Percentiles rank a stretch among this genome's conserved stretches.
Evolutionary conservation across 768 basidiomycete species (phyloP).

Genomic region (Crepidotus variabilis): DNA sequence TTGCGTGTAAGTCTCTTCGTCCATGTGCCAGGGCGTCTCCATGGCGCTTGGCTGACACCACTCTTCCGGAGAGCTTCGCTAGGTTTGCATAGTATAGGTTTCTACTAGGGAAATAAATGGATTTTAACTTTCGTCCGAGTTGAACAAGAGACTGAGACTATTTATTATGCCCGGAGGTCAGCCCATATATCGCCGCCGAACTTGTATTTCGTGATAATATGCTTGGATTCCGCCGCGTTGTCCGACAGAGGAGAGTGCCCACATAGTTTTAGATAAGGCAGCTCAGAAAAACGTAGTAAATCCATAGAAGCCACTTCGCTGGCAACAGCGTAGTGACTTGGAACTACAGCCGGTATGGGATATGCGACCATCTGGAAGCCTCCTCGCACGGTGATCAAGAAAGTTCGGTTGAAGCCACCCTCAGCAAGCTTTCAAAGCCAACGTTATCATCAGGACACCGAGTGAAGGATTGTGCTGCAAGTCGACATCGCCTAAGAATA

Average conservation of each 20-base stretch:
- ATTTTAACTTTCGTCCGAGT: conserved; percentile 47
- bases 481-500: no score
- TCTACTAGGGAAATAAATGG: conserved; percentile 44
- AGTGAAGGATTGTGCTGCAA: conserved; percentile 40
- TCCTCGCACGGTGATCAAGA: conserved; percentile 34
- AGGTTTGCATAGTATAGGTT: conserved; percentile 43
- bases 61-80: no score
- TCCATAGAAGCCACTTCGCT: conserved; percentile 45
- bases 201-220: conserved; percentile 44
- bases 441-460: conserved; percentile 34
- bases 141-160: conserved; percentile 40
- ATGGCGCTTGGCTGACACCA: no score
- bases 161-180: conserved; percentile 30
- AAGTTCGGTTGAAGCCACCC: conserved; percentile 38
- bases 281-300: conserved; percentile 31
- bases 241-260: conserved; percentile 36
- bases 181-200: conserved; percentile 40
- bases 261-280: conserved; percentile 40
- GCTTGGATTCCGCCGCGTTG: conserved; percentile 38
- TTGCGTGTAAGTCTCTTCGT: no score
- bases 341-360: conserved; percentile 33
- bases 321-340: conserved; percentile 34
- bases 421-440: conserved; percentile 40
- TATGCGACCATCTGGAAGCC: conserved; percentile 36
- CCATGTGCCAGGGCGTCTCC: no score